Percentiles rank a stretch among this genome's conserved stretches.
Evolutionary conservation across 257 asterid genomes (phyloP).

Genomic region (Anisodus acutangulus): DNA sequence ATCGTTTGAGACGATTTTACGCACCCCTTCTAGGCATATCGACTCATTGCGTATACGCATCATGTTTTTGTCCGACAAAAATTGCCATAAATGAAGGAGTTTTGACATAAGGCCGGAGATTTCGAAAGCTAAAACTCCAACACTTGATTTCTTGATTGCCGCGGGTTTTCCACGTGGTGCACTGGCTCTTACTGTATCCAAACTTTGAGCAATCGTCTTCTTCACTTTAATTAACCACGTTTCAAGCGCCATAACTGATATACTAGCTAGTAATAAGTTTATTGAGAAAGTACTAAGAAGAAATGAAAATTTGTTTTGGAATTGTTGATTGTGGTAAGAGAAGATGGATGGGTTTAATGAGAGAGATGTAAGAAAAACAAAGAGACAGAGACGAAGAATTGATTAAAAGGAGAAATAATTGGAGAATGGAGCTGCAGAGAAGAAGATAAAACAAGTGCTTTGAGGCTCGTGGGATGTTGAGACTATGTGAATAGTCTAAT

Average conservation of each 20-base stretch:
- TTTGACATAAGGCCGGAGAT: slow-evolving; percentile 76
- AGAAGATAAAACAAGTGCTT: slow-evolving; percentile 47
- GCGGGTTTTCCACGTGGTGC: slow-evolving; percentile 41
- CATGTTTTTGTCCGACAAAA: slow-evolving; percentile 62
- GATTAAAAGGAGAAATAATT: slow-evolving; percentile 42
- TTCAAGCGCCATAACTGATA: slow-evolving; percentile 33
- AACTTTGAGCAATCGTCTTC: slow-evolving; percentile 55
- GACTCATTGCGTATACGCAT: slow-evolving; percentile 63
- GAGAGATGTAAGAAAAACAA: slow-evolving; percentile 21
- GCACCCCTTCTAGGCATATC: slow-evolving; percentile 79
- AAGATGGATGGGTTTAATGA: slow-evolving; percentile 13
- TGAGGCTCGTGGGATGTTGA: slow-evolving; percentile 66
- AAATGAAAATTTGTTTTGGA: background rate
- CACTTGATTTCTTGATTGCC: slow-evolving; percentile 62
- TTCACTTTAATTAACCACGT: slow-evolving; percentile 42
- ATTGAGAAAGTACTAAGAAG: background rate
- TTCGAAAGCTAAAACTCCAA: slow-evolving; percentile 86
- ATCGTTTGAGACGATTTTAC: slow-evolving; percentile 82
- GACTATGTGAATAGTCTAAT: slow-evolving; percentile 38
- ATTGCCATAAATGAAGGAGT: slow-evolving; percentile 89
- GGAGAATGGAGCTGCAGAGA: slow-evolving; percentile 49
- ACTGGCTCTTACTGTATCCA: slow-evolving; percentile 50
- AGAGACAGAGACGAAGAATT: slow-evolving; percentile 19
- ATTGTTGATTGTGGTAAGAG: slow-evolving; percentile 9
- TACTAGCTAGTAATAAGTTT: no score